Evolutionary conservation across 768 basidiomycete species (phyloP).

Genomic region (Gymnopilus junonius): DNA sequence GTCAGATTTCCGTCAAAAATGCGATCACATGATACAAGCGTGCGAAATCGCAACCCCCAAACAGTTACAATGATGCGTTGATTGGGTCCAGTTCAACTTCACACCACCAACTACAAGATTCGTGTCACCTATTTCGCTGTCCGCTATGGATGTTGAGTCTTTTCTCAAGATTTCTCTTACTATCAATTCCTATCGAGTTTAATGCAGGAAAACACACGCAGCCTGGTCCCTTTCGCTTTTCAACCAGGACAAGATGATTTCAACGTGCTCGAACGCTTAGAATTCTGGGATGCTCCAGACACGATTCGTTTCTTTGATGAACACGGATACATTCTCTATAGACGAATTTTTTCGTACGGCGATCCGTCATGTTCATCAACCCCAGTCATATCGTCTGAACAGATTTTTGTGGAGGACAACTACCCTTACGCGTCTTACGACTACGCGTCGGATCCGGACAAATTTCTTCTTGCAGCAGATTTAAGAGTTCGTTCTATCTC

Average conservation of each 20-base stretch:
- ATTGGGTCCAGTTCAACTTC: too few species aligned
- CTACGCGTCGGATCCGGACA: too few species aligned
- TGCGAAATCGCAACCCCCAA: too few species aligned
- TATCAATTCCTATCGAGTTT: too few species aligned
- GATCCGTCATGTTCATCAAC: not conserved
- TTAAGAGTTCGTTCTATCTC: not conserved
- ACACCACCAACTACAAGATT: too few species aligned
- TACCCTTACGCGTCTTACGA: not conserved
- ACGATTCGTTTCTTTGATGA: not conserved
- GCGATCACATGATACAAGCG: too few species aligned
- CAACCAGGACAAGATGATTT: not conserved
- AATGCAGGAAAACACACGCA: too few species aligned
- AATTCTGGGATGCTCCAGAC: constrained; percentile 5
- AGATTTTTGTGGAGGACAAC: not conserved
- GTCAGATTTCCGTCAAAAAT: too few species aligned
- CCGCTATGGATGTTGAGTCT: too few species aligned
- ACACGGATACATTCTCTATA: constrained; percentile 3
- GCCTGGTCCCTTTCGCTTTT: not conserved
- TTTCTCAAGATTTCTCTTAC: too few species aligned
- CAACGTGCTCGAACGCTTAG: not conserved
- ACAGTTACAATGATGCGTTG: too few species aligned
- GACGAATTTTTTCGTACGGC: not conserved
- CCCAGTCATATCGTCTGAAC: not conserved
- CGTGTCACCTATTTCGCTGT: too few species aligned
- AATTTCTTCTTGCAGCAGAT: not conserved